These are phyloP conservation scores for Ophiocordyceps camponoti-floridani DNA, from an alignment of 2,329 filamentous ascomycete species.

Conservation along the genomic window DNA sequence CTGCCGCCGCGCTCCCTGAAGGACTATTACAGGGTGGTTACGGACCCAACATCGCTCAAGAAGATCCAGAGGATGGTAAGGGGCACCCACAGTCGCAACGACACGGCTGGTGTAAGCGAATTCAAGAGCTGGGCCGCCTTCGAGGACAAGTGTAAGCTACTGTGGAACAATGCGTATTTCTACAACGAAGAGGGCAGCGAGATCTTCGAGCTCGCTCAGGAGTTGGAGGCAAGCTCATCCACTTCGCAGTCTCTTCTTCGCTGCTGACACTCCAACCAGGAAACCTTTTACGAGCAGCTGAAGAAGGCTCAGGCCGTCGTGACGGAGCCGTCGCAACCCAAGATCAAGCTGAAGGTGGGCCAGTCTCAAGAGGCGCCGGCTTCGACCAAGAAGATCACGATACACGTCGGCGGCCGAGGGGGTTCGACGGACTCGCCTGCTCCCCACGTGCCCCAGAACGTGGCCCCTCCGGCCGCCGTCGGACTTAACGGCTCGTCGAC, in stretches of 20 bases:
- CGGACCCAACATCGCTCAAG: constrained; percentile 61
- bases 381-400: constrained; percentile 47
- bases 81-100: constrained; percentile 51
- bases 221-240: constrained; percentile 47
- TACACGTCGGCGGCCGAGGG: constrained; percentile 46
- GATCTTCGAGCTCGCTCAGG: constrained; percentile 57
- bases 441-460: constrained; percentile 15
- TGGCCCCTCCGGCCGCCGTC: constrained; percentile 7
- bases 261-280: constrained; percentile 24
- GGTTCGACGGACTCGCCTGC: constrained; percentile 34
- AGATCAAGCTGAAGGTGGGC: constrained; percentile 64
- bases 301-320: constrained; percentile 56
- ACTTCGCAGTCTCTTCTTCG: not conserved
- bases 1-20: constrained; percentile 58
- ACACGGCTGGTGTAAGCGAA: constrained; percentile 43
- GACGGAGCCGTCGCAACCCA: constrained; percentile 53
- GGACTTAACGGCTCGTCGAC: constrained; percentile 8
- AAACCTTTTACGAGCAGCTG: constrained; percentile 49
- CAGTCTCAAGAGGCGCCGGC: constrained; percentile 23
- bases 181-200: constrained; percentile 90
- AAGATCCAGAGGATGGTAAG: constrained; percentile 61
- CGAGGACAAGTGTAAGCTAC: constrained; percentile 58
- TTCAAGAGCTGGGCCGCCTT: constrained; percentile 73
- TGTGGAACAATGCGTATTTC: constrained; percentile 76
- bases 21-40: constrained; percentile 77